A percentile compares a stretch with the other conserved stretches of the same genome.
phyloP scores from a whole-genome alignment of 2,329 filamentous ascomycete genomes.

The Coniella lustricola region DNA sequence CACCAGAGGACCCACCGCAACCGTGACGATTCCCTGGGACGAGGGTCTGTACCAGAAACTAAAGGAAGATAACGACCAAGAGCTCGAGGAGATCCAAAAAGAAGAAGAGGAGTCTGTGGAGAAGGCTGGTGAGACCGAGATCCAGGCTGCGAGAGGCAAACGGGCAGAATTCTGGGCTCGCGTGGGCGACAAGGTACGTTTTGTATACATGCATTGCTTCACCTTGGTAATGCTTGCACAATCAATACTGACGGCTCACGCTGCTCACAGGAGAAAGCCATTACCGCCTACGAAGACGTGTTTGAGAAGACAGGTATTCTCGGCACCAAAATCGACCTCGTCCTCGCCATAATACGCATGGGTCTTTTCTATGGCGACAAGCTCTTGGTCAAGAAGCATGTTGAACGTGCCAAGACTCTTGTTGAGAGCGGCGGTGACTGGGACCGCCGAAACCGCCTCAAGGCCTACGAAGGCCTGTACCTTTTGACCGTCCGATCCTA shows the following conservation, averaged over 20 bases:
- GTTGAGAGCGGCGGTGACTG: slow-evolving; percentile 96
- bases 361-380: slow-evolving; percentile 96
- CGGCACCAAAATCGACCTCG: slow-evolving; percentile 93
- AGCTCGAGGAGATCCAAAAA: slow-evolving; percentile 70
- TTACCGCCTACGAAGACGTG: slow-evolving; percentile 84
- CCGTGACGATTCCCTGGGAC: slow-evolving; percentile 78
- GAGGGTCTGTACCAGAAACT: slow-evolving; percentile 76
- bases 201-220: background rate
- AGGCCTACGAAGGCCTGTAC: slow-evolving; percentile 95
- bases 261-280: slow-evolving; percentile 72
- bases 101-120: slow-evolving; percentile 91
- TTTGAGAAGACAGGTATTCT: slow-evolving; percentile 97
- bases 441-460: slow-evolving; percentile 95
- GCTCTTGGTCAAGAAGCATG: slow-evolving; percentile 83
- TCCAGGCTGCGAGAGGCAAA: slow-evolving; percentile 88
- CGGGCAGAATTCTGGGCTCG: slow-evolving; percentile 93
- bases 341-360: slow-evolving; percentile 92
- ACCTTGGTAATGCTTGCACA: background rate
- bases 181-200: slow-evolving; percentile 83
- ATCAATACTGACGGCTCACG: background rate
- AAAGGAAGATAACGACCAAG: slow-evolving; percentile 69
- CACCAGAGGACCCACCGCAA: slow-evolving; percentile 56
- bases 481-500: slow-evolving; percentile 89
- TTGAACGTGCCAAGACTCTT: slow-evolving; percentile 81
- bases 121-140: slow-evolving; percentile 92